A percentile compares a stretch with the other conserved stretches of the same genome.
Conservation (phyloP, 208 protist species). For the Trypanosoma conorhini region DNA sequence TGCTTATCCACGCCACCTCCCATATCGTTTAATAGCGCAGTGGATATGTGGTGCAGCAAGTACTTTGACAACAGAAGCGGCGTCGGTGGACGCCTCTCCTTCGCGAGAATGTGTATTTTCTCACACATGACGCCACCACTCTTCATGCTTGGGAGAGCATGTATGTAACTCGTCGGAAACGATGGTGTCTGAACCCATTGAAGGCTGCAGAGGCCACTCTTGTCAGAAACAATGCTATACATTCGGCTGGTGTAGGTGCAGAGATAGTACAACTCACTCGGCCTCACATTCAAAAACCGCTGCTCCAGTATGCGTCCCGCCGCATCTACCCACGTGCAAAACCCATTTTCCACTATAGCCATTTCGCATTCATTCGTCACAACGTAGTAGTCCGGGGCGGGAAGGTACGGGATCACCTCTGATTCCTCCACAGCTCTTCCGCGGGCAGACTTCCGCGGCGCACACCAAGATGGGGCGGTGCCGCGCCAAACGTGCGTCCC, state of each 20-base stretch:
- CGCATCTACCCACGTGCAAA: slow-evolving; percentile 73
- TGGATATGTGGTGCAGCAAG: slow-evolving; percentile 38
- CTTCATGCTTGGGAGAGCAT: slow-evolving; percentile 22
- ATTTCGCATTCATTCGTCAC: slow-evolving; percentile 73
- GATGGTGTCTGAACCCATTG: slow-evolving; percentile 25
- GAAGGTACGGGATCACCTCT: slow-evolving; percentile 31
- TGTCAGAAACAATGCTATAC: slow-evolving; percentile 31
- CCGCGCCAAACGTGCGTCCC: slow-evolving; percentile 48
- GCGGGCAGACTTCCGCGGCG: slow-evolving; percentile 35
- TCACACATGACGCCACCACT: slow-evolving; percentile 1
- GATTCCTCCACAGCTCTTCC: slow-evolving; percentile 11
- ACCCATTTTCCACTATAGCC: slow-evolving; percentile 66
- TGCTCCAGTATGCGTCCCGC: slow-evolving; percentile 77
- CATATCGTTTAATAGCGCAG: slow-evolving; percentile 15
- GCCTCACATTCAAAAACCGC: slow-evolving; percentile 38
- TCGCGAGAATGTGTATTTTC: slow-evolving; percentile 12
- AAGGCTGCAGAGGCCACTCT: slow-evolving; percentile 21
- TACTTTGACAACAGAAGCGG: slow-evolving; percentile 21
- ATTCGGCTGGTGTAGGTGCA: slow-evolving; percentile 35
- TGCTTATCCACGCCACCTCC: slow-evolving; percentile 1
- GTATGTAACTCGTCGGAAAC: slow-evolving; percentile 19
- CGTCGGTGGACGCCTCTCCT: slow-evolving; percentile 8
- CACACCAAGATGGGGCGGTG: slow-evolving; percentile 41
- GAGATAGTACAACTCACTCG: slow-evolving; percentile 47
- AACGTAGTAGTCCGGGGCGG: slow-evolving; percentile 55